phyloP scores from a whole-genome alignment of 345 rosid genomes.

The Excoecaria cochinchinensis region DNA sequence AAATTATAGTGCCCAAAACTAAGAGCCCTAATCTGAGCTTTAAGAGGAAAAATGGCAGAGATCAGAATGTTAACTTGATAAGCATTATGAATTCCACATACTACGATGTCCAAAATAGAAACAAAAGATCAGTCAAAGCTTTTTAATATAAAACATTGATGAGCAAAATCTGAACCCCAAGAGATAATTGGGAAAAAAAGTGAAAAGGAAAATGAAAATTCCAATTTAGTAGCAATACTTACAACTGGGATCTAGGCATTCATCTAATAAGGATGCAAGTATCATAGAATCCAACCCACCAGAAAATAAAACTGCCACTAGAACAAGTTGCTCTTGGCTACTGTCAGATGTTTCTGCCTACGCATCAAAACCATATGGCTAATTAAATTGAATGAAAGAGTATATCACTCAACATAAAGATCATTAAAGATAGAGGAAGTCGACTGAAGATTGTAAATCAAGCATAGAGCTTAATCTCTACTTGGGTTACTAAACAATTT shows the following conservation, averaged over 20 bases:
- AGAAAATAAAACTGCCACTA: no score
- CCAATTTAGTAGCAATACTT: no score
- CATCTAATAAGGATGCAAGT: no score
- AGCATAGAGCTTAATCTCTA: neutral
- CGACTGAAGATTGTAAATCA: neutral
- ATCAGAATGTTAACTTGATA: neutral
- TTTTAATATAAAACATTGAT: no score
- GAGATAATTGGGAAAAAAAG: no score
- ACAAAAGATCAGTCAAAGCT: no score
- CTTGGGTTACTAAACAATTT: neutral
- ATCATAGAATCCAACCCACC: no score
- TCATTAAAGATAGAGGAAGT: neutral
- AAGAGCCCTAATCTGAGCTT: neutral
- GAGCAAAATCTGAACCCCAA: no score
- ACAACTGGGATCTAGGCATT: no score
- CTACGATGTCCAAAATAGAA: no score
- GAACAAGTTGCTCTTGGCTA: slow-evolving; percentile 36
- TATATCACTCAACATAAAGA: neutral
- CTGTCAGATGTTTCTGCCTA: slow-evolving; percentile 41
- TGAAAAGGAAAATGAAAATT: no score
- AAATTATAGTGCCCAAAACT: neutral
- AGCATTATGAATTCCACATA: neutral
- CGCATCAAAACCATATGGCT: slow-evolving; percentile 18
- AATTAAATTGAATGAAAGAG: slow-evolving; percentile 4
- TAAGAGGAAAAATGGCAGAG: neutral